A percentile compares a stretch with the other conserved stretches of the same genome.
Conservation (phyloP, 176 grass and related monocot genomes). For the Eragrostis curvula region DNA sequence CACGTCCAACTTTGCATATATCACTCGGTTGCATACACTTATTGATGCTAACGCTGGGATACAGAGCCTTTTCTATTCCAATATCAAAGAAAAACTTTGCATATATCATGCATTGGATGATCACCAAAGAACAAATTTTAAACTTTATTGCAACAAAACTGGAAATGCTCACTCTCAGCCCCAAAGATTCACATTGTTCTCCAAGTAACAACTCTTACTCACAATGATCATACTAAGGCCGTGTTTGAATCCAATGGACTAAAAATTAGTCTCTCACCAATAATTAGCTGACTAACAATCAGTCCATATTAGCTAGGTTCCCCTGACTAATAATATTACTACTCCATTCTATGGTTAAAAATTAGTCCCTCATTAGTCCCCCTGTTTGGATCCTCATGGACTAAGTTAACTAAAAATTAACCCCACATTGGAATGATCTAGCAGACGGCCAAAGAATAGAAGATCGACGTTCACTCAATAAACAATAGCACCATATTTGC, state of each 20-base stretch:
- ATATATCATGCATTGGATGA: not conserved
- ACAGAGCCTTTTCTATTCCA: not conserved
- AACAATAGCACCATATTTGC: not conserved
- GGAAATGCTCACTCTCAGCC: not conserved
- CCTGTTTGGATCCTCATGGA: no score
- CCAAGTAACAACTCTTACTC: not conserved
- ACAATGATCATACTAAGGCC: no score
- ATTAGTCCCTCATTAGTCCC: no score
- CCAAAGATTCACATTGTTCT: not conserved
- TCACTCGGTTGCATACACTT: not conserved
- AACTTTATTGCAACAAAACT: not conserved
- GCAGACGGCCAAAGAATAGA: not conserved
- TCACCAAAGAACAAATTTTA: not conserved
- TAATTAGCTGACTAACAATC: no score
- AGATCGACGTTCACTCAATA: not conserved
- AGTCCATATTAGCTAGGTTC: no score
- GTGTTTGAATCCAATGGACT: no score
- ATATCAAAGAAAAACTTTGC: not conserved
- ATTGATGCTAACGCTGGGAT: not conserved
- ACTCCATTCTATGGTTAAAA: no score
- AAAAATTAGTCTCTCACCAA: no score
- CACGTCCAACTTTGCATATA: not conserved
- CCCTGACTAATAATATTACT: no score
- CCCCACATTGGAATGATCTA: not conserved
- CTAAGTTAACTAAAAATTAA: no score